Evolutionary conservation across 2,329 filamentous ascomycete species (phyloP).

Genomic region (Lasiodiplodia gonubiensis): DNA sequence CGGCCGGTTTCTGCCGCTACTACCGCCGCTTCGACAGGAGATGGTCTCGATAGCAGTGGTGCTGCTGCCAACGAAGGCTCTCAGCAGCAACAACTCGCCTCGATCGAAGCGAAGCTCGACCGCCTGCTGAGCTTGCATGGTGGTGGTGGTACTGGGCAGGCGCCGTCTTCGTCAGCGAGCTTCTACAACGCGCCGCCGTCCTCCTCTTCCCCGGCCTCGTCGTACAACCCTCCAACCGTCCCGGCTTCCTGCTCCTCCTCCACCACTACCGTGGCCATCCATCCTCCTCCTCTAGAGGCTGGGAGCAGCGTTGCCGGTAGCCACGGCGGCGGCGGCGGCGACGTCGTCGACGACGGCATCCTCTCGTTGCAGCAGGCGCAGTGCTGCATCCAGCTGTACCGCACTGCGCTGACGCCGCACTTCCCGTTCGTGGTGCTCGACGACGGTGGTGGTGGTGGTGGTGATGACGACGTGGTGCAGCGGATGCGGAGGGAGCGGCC

Average conservation of each 20-base stretch:
- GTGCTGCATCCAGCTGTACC: constrained; percentile 6
- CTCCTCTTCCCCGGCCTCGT: not conserved
- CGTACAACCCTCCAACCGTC: not conserved
- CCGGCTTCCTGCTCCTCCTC: not conserved
- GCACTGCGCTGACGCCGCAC: not conserved
- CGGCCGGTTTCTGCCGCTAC: not conserved
- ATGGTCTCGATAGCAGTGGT: not conserved
- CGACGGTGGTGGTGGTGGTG: not conserved
- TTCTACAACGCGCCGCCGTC: not conserved
- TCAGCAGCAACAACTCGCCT: not conserved
- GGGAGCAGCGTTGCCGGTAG: not conserved
- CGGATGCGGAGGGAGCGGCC: constrained; percentile 36
- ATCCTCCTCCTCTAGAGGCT: not conserved
- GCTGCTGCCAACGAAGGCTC: not conserved
- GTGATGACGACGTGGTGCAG: constrained; percentile 10
- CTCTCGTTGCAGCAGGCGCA: not conserved
- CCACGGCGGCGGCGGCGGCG: not conserved
- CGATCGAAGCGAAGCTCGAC: constrained; percentile 8
- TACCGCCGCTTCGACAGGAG: not conserved
- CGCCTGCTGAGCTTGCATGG: constrained; percentile 13
- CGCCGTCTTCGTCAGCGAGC: not conserved
- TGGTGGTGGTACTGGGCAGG: not conserved
- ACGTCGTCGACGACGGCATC: constrained; percentile 6
- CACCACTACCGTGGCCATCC: not conserved
- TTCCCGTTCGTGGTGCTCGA: constrained; percentile 38